Evolutionary conservation across 768 basidiomycete genomes (phyloP).

Genomic region (Dentipellis sp.): DNA sequence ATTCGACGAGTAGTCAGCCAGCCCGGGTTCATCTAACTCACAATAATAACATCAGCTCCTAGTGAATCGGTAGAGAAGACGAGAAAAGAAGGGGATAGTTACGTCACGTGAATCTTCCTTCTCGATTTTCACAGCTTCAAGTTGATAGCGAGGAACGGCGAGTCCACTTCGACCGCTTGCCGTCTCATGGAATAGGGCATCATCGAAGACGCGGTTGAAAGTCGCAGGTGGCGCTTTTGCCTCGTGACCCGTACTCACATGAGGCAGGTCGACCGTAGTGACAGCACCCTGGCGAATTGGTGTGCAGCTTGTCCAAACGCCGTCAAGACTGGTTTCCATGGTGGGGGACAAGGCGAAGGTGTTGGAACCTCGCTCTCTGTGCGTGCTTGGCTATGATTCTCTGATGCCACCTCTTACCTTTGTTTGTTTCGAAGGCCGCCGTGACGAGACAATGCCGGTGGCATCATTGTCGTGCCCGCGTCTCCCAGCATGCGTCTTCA

Average conservation of each 20-base stretch:
- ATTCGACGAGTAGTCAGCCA: no score
- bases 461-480: no score
- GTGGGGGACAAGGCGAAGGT: no score
- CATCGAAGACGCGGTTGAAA: not conserved
- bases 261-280: not conserved
- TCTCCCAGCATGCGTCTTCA: no score
- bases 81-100: not conserved
- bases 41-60: not conserved
- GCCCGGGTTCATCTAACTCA: no score
- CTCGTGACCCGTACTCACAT: not conserved
- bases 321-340: not conserved
- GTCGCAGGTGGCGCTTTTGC: not conserved
- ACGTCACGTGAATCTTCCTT: not conserved
- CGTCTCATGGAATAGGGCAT: no score
- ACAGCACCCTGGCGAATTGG: not conserved
- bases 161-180: not conserved
- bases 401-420: no score
- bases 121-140: not conserved
- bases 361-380: no score
- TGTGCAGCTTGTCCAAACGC: not conserved
- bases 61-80: not conserved
- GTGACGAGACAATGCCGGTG: no score
- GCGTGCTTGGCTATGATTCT: no score
- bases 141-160: not conserved
- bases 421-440: no score